Evolutionary conservation across 495 filamentous ascomycete genomes (phyloP).

Genomic region (Emericellopsis terricola): DNA sequence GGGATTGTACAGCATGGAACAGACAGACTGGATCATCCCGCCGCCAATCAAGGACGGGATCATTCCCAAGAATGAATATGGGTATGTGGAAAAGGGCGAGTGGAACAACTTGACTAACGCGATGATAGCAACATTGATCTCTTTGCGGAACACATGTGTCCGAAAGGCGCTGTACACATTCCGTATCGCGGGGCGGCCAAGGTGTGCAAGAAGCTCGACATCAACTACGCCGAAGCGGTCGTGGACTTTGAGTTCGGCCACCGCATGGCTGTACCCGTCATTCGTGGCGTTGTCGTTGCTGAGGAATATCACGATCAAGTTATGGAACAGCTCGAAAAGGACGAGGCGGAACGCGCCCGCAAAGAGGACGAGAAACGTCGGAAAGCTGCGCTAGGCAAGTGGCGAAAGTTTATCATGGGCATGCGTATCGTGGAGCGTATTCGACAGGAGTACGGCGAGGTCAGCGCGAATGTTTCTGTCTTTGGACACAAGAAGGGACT

Average conservation of each 20-base stretch:
- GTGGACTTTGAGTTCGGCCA: slow-evolving; percentile 93
- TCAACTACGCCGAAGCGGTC: slow-evolving; percentile 89
- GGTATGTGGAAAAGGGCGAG: slow-evolving; percentile 10
- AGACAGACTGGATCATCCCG: slow-evolving; percentile 88
- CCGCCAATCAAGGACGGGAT: slow-evolving; percentile 63
- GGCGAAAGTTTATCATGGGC: slow-evolving; percentile 77
- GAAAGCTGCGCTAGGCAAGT: slow-evolving; percentile 53
- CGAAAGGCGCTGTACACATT: slow-evolving; percentile 68
- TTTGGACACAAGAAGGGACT: slow-evolving; percentile 19
- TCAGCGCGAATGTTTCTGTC: slow-evolving; percentile 20
- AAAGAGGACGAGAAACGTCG: slow-evolving; percentile 73
- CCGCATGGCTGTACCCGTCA: slow-evolving; percentile 78
- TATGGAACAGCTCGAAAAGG: slow-evolving; percentile 63
- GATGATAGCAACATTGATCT: slow-evolving; percentile 63
- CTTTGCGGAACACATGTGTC: slow-evolving; percentile 86
- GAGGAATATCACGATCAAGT: slow-evolving; percentile 56
- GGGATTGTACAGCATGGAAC: slow-evolving; percentile 65
- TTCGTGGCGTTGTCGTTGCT: slow-evolving; percentile 80
- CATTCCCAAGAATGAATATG: slow-evolving; percentile 88
- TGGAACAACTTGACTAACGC: neutral
- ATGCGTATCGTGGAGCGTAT: slow-evolving; percentile 68
- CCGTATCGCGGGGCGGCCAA: slow-evolving; percentile 56
- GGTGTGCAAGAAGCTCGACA: slow-evolving; percentile 64
- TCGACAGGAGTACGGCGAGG: slow-evolving; percentile 55
- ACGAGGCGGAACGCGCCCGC: slow-evolving; percentile 58